Evolutionary conservation across 140 eudicot species (phyloP), one percentile per base, ranked within the genome.

Genomic region (Senecio squalidus): DNA sequence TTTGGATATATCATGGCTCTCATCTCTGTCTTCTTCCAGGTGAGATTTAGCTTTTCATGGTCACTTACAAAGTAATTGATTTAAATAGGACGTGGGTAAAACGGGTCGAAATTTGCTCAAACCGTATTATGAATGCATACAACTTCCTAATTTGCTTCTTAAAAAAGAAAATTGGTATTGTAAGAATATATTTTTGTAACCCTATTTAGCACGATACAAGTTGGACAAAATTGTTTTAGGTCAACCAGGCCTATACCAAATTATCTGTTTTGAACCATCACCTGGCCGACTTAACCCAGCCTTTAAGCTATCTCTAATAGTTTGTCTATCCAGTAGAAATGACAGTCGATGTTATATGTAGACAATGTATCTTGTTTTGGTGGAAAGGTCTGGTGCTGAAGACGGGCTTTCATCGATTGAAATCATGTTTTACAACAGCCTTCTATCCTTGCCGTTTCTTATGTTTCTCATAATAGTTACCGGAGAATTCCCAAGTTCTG

Each of bases 351-450:
- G 72, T 36, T 51, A 52, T 59, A 18, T 80, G 81, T 91, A 91
- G 98, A 91, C 96, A 49, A 91, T 91, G 96, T 91, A 91, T 88
- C 96, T 91, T 30, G 96, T 91, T 15, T 79, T 91, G 82, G 98
- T 91, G 46, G 98, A 91, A 76, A 81, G 78, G 16, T 86, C 98
- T 23, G 98, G 98, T 46, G 98, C 98, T 11, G 96, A 91, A 60
- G 98, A 91, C 58, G 96, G 94, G 61, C 96, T 91, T 64, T 76
- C 98, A 5, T 91, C 98, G 18, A 73, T 91, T 4, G 98, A 91
- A 69, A 91, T 91, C 57, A 91, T 91, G 98, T 86, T 91, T 47
- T 91, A 91, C 52, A 91, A 91, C 76, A 91, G 98, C 58, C 61
- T 91, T 47, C 55, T 90, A 66, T 90, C 97, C 2, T 60, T 91